A percentile compares a stretch with the other conserved stretches of the same genome.
Evolutionary conservation across 371 early-diverging fungal genomes (phyloP).

Genomic region (Lichtheimia hyalospora): DNA sequence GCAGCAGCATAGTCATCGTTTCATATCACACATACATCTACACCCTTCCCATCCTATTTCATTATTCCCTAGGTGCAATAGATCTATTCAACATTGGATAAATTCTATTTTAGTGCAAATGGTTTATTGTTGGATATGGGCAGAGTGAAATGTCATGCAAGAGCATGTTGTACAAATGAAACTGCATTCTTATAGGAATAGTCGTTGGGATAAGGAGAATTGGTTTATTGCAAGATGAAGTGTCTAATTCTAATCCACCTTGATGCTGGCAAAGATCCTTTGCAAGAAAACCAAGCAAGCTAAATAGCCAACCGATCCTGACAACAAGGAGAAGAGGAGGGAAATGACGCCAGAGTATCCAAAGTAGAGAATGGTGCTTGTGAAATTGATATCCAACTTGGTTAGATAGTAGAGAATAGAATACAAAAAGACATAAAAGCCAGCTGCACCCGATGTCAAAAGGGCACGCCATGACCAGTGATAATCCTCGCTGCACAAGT

Average conservation of each 20-base stretch:
- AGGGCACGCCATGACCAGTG: slow-evolving; percentile 94
- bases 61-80: too few species aligned
- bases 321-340: slow-evolving; percentile 71
- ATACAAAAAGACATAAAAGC: slow-evolving; percentile 85
- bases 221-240: too few species aligned
- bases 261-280: slow-evolving; percentile 82
- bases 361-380: slow-evolving; percentile 84
- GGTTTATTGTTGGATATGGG: too few species aligned
- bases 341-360: slow-evolving; percentile 81
- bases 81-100: too few species aligned
- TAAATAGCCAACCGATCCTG: slow-evolving; percentile 79
- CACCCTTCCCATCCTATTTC: not conserved
- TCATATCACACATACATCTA: not conserved
- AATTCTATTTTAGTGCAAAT: too few species aligned
- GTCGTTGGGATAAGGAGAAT: too few species aligned
- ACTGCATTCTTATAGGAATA: too few species aligned
- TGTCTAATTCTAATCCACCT: slow-evolving; percentile 54
- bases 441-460: slow-evolving; percentile 80
- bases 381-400: slow-evolving; percentile 65
- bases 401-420: slow-evolving; percentile 74
- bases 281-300: slow-evolving; percentile 77
- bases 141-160: too few species aligned
- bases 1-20: not conserved
- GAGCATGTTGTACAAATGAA: too few species aligned
- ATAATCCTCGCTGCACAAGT: slow-evolving; percentile 88